phyloP scores from a whole-genome alignment of 306 rosid species.

The Crataegus laevigata region DNA sequence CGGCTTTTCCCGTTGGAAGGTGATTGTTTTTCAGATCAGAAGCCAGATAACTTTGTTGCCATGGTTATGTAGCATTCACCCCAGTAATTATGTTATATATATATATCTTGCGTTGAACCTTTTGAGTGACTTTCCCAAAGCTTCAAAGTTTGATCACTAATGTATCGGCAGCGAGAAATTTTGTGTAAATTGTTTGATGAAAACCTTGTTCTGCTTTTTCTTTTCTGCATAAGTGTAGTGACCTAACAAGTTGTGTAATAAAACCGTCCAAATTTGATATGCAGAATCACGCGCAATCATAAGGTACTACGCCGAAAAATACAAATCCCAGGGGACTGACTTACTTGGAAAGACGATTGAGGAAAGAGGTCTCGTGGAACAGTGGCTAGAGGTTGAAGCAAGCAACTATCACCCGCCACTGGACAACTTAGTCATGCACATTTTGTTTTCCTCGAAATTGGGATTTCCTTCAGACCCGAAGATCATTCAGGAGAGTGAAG shows the following conservation, averaged over 20 bases:
- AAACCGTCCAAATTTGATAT: not conserved
- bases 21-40: not conserved
- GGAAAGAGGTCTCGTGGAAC: constrained; percentile 44
- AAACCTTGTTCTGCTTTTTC: not conserved
- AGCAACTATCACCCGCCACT: constrained; percentile 22
- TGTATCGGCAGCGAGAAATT: not conserved
- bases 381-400: constrained; percentile 57
- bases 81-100: not conserved
- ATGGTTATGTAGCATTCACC: not conserved
- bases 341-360: constrained; percentile 39
- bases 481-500: constrained; percentile 39
- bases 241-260: not conserved
- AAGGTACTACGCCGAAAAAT: constrained; percentile 46
- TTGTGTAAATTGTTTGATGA: not conserved
- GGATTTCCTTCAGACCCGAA: constrained; percentile 25
- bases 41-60: not conserved
- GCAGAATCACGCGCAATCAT: constrained; percentile 50
- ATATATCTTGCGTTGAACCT: not conserved
- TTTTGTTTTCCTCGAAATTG: not conserved
- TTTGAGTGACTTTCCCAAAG: not conserved
- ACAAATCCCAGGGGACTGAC: constrained; percentile 34
- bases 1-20: not conserved
- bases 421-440: constrained; percentile 13
- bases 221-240: not conserved
- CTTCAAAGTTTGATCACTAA: not conserved